These are phyloP conservation scores for Triticum turgidum DNA, from an alignment of 176 grass and related monocot species.

Conservation along the genomic window DNA sequence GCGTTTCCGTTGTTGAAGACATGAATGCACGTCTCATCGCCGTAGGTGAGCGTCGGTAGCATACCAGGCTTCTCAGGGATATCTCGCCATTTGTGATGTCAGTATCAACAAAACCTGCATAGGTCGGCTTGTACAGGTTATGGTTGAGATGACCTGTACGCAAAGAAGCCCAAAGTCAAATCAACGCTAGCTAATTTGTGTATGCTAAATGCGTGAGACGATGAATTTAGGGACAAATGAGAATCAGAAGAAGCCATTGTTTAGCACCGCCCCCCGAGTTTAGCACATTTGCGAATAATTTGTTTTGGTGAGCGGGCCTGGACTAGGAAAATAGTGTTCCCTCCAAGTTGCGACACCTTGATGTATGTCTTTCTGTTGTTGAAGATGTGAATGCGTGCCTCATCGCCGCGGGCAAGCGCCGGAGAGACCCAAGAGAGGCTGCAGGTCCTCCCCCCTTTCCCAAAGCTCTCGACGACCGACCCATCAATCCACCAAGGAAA, in stretches of 20 bases:
- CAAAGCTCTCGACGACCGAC: conserved; percentile 79
- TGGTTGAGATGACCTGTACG: conserved; percentile 51
- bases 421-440: conserved; percentile 65
- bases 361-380: conserved; percentile 57
- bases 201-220: not conserved
- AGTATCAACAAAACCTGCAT: conserved; percentile 56
- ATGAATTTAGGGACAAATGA: not conserved
- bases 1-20: conserved; percentile 66
- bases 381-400: conserved; percentile 62
- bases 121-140: conserved; percentile 58
- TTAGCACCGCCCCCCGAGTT: not conserved
- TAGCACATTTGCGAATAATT: no score
- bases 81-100: conserved; percentile 56
- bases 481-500: conserved; percentile 43
- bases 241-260: not conserved
- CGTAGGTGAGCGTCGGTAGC: conserved; percentile 46
- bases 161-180: not conserved
- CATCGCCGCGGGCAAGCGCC: conserved; percentile 39
- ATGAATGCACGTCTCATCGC: conserved; percentile 50
- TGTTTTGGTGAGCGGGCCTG: no score
- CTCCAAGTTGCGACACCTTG: not conserved
- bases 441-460: conserved; percentile 52
- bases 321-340: no score
- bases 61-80: conserved; percentile 67
- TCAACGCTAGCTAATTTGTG: not conserved